phyloP scores from a whole-genome alignment of 768 basidiomycete genomes.

The Cystofilobasidium ferigula region DNA sequence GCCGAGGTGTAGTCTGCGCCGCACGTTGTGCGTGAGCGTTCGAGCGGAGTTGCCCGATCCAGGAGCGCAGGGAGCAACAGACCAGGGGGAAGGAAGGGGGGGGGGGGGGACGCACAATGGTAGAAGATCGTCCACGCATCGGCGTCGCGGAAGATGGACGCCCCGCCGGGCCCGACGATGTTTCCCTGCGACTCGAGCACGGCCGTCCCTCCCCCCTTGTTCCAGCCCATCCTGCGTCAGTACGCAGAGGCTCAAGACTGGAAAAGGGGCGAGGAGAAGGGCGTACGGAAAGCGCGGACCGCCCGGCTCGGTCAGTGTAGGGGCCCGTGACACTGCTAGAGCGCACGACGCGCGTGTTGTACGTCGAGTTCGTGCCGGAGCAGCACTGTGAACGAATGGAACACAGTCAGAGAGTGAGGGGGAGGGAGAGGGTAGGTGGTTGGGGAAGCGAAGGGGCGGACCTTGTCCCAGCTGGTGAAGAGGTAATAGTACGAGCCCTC shows the following conservation, averaged over 20 bases:
- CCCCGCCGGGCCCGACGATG: slow-evolving; percentile 50
- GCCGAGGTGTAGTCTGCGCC: slow-evolving; percentile 47
- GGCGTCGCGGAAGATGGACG: slow-evolving; percentile 43
- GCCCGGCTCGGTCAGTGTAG: slow-evolving; percentile 46
- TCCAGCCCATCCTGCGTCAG: slow-evolving; percentile 4
- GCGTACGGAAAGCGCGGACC: slow-evolving; percentile 35
- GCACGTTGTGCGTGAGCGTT: too few species aligned
- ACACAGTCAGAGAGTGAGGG: too few species aligned
- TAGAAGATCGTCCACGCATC: slow-evolving; percentile 44
- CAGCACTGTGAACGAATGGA: slow-evolving; percentile 27
- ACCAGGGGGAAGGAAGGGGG: too few species aligned
- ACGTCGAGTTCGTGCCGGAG: slow-evolving; percentile 46
- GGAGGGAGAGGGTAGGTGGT: too few species aligned
- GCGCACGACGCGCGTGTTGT: slow-evolving; percentile 53
- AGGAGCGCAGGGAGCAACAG: too few species aligned
- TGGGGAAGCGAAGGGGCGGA: too few species aligned
- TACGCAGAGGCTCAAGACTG: too few species aligned
- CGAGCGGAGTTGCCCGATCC: too few species aligned
- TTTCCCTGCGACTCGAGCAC: slow-evolving; percentile 22
- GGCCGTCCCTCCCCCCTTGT: slow-evolving; percentile 48
- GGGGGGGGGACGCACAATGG: too few species aligned
- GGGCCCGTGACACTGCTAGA: slow-evolving; percentile 40
- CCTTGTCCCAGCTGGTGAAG: slow-evolving; percentile 6
- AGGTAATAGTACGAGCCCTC: slow-evolving; percentile 1
- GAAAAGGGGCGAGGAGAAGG: too few species aligned